phyloP scores from a whole-genome alignment of 768 basidiomycete species.

The Mycena vulgaris region DNA sequence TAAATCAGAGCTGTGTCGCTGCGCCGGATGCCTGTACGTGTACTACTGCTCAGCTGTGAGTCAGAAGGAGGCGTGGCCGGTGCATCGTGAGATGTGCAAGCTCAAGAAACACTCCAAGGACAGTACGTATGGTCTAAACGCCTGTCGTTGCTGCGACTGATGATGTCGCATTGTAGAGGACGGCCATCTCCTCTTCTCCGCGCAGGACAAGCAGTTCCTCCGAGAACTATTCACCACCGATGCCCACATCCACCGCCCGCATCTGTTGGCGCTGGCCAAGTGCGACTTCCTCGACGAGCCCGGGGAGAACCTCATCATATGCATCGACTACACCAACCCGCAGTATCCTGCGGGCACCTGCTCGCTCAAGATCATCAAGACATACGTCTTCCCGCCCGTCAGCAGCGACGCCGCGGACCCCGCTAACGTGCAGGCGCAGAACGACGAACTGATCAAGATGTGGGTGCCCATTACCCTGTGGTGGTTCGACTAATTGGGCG shows the following conservation, averaged over 20 bases:
- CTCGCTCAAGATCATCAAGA: constrained; percentile 30
- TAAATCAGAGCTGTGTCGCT: constrained; percentile 14
- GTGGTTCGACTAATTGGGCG: neutral
- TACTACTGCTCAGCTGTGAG: constrained; percentile 30
- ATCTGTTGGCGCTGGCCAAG: constrained; percentile 12
- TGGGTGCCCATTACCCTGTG: neutral
- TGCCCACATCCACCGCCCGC: constrained; percentile 5
- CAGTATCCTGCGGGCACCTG: constrained; percentile 32
- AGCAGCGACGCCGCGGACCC: constrained; percentile 16
- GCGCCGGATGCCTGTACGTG: constrained; percentile 16
- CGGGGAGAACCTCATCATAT: constrained; percentile 22
- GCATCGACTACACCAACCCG: constrained; percentile 33
- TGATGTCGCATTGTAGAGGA: neutral
- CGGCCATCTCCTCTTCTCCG: neutral
- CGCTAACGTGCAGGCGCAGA: constrained; percentile 23
- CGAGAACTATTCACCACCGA: constrained; percentile 18
- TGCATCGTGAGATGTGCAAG: constrained; percentile 23
- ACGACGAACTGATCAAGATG: constrained; percentile 34
- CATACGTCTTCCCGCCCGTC: constrained; percentile 31
- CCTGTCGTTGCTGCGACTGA: neutral
- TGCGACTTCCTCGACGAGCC: constrained; percentile 20
- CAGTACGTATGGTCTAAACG: neutral
- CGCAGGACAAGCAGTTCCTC: constrained; percentile 16
- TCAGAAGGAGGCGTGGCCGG: constrained; percentile 24
- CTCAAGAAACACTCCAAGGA: constrained; percentile 13